phyloP scores from a whole-genome alignment of 2,329 filamentous ascomycete species.

The Blastomyces emzantsi region DNA sequence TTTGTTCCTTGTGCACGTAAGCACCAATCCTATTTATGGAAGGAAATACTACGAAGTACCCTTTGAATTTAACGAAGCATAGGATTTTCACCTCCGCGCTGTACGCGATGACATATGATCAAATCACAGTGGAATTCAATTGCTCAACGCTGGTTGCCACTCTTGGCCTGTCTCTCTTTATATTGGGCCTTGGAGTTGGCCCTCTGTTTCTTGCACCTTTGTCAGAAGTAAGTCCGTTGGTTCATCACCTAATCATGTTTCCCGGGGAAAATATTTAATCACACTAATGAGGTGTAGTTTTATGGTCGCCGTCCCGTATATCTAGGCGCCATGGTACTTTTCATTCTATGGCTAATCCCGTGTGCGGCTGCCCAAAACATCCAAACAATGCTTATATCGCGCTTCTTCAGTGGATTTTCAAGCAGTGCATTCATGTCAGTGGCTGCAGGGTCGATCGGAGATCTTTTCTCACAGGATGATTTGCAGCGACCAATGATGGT shows the following conservation, averaged over 20 bases:
- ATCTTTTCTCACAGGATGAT: constrained; percentile 56
- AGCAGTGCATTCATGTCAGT: constrained; percentile 60
- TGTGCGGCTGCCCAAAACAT: constrained; percentile 47
- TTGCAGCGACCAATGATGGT: constrained; percentile 70
- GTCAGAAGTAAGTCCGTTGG: constrained; percentile 48
- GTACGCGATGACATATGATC: constrained; percentile 6
- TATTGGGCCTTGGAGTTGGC: constrained; percentile 48
- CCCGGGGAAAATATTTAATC: not conserved
- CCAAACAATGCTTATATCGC: constrained; percentile 47
- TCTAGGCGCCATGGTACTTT: constrained; percentile 36
- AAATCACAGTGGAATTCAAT: constrained; percentile 5
- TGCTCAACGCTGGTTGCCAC: constrained; percentile 27
- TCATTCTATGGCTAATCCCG: constrained; percentile 50
- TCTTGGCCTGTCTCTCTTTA: constrained; percentile 53
- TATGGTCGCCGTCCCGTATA: not conserved
- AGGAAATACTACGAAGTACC: not conserved
- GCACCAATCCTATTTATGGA: not conserved
- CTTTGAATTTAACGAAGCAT: not conserved
- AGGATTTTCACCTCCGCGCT: not conserved
- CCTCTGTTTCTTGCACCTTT: constrained; percentile 54
- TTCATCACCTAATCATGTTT: not conserved
- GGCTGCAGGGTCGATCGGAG: constrained; percentile 69
- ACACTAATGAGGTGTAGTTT: not conserved
- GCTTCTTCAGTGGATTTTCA: constrained; percentile 52
- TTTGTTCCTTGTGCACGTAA: constrained; percentile 6